phyloP scores from a whole-genome alignment of 768 basidiomycete species.

The Daedaleopsis nitida region DNA sequence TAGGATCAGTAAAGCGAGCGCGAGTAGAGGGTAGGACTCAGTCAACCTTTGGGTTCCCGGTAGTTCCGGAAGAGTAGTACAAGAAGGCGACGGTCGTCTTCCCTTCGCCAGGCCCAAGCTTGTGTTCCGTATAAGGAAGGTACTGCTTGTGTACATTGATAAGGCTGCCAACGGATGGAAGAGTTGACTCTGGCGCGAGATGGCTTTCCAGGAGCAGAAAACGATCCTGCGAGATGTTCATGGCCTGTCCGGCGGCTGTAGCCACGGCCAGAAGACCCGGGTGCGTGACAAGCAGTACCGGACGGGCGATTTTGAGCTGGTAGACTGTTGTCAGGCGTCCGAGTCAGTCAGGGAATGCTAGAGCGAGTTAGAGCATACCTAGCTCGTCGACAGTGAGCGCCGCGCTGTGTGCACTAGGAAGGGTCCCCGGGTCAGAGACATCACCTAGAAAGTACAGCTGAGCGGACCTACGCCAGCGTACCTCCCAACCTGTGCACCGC shows the following conservation, averaged over 20 bases:
- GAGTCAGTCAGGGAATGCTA: not conserved
- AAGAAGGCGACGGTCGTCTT: slow-evolving; percentile 21
- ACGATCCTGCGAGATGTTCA: not conserved
- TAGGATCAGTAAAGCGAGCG: too few relatives aligned
- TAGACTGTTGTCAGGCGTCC: not conserved
- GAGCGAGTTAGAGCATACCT: not conserved
- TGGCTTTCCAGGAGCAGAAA: not conserved
- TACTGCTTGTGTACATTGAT: not conserved
- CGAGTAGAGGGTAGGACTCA: not conserved
- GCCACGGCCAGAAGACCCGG: not conserved
- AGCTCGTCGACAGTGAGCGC: not conserved
- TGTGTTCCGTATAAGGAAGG: not conserved
- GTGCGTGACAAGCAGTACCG: not conserved
- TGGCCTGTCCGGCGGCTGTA: not conserved
- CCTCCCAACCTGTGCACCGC: not conserved
- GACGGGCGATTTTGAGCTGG: not conserved
- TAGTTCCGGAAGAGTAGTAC: slow-evolving; percentile 32
- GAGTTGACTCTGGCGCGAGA: not conserved
- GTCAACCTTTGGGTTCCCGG: not conserved
- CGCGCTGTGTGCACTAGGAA: not conserved
- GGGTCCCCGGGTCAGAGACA: not conserved
- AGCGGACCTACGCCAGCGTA: not conserved
- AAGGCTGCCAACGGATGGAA: not conserved
- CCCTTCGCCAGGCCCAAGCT: not conserved
- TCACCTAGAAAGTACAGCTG: not conserved